These are phyloP conservation scores for Podospora comata DNA, from an alignment of 495 filamentous ascomycete species.

Conservation along the genomic window DNA sequence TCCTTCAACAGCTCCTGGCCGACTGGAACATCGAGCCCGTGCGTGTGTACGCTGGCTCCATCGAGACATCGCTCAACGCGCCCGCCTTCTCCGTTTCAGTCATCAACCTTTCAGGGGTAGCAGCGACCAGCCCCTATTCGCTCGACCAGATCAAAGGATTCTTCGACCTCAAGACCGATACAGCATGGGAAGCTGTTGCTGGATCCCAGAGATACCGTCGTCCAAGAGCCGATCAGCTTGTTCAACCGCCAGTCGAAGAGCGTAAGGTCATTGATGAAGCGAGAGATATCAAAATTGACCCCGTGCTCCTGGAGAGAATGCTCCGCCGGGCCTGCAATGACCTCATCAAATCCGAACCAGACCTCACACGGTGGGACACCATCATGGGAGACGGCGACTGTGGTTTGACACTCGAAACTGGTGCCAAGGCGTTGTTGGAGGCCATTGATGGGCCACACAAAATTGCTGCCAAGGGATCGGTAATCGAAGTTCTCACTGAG, in stretches of 20 bases:
- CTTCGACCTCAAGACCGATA: constrained; percentile 53
- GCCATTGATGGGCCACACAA: constrained; percentile 33
- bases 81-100: constrained; percentile 61
- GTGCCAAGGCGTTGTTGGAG: constrained; percentile 41
- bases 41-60: constrained; percentile 43
- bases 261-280: constrained; percentile 35
- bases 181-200: constrained; percentile 48
- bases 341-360: constrained; percentile 53
- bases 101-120: constrained; percentile 52
- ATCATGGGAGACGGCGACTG: constrained; percentile 66
- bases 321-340: constrained; percentile 50
- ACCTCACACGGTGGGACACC: constrained; percentile 60
- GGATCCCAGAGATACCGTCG: constrained; percentile 39
- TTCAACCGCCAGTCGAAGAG: constrained; percentile 35
- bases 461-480: constrained; percentile 42
- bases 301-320: constrained; percentile 45
- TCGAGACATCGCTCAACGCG: constrained; percentile 62
- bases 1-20: constrained; percentile 46
- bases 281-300: constrained; percentile 44
- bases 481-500: constrained; percentile 51
- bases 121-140: constrained; percentile 40
- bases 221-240: constrained; percentile 40
- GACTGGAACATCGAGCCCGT: constrained; percentile 44
- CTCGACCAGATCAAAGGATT: constrained; percentile 51
- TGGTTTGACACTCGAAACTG: constrained; percentile 56